Evolutionary conservation across 306 rosid genomes (phyloP).

Genomic region (Vachellia collinsii): DNA sequence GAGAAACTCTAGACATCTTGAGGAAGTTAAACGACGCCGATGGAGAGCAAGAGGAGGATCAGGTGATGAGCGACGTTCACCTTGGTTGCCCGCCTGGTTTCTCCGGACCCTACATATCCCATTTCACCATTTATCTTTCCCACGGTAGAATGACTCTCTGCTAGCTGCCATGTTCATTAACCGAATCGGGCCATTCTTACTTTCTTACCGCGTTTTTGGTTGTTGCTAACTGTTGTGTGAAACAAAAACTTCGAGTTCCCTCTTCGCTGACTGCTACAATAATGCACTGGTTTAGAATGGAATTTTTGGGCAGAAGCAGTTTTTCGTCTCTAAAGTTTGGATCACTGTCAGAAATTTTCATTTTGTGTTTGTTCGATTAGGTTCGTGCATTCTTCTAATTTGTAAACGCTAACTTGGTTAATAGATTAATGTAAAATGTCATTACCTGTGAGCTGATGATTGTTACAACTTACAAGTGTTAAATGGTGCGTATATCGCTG

Average conservation of each 20-base stretch:
- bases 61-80: conserved; percentile 95
- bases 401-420: background rate
- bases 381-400: background rate
- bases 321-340: no score
- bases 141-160: conserved; percentile 33
- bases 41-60: conserved; percentile 43
- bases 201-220: background rate
- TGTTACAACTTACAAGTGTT: background rate
- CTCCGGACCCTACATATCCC: conserved; percentile 63
- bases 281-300: background rate
- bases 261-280: background rate
- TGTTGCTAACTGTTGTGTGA: background rate
- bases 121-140: conserved; percentile 63
- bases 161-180: background rate
- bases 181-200: background rate
- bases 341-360: background rate
- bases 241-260: background rate
- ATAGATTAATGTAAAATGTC: background rate
- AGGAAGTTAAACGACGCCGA: conserved; percentile 28
- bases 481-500: background rate
- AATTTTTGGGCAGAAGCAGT: background rate
- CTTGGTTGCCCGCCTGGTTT: conserved; percentile 78
- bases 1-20: background rate
- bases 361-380: background rate
- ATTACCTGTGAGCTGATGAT: background rate